A percentile compares a stretch with the other conserved stretches of the same genome.
Evolutionary conservation across 2,329 filamentous ascomycete genomes (phyloP).

Genomic region (Pezizomycotina sp.): DNA sequence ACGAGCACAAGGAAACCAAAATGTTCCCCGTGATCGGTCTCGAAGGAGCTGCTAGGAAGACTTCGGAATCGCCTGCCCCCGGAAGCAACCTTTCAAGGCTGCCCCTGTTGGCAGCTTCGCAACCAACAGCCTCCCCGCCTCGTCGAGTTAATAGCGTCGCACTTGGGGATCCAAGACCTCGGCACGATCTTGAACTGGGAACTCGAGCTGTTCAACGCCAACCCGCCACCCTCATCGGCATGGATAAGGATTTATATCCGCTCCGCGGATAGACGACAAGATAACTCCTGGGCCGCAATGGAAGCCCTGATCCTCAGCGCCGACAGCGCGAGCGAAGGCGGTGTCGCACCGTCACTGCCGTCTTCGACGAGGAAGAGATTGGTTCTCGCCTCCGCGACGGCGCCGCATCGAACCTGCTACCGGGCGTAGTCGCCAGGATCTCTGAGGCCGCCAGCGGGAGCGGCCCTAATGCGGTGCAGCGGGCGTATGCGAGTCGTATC

Average conservation of each 20-base stretch:
- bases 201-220: slow-evolving; percentile 87
- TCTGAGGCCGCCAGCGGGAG: slow-evolving; percentile 37
- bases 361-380: slow-evolving; percentile 96
- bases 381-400: slow-evolving; percentile 81
- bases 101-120: slow-evolving; percentile 7
- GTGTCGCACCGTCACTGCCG: slow-evolving; percentile 80
- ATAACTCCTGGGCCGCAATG: slow-evolving; percentile 88
- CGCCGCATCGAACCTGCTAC: slow-evolving; percentile 75
- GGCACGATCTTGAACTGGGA: slow-evolving; percentile 85
- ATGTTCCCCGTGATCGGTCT: slow-evolving; percentile 88
- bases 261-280: slow-evolving; percentile 91
- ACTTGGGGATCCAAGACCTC: slow-evolving; percentile 57
- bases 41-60: slow-evolving; percentile 33
- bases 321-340: slow-evolving; percentile 37
- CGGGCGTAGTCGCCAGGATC: slow-evolving; percentile 62
- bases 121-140: slow-evolving; percentile 57
- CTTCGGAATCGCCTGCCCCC: slow-evolving; percentile 20
- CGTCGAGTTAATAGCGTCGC: slow-evolving; percentile 61
- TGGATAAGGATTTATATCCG: slow-evolving; percentile 88
- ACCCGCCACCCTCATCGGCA: slow-evolving; percentile 63
- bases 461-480: slow-evolving; percentile 42
- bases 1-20: slow-evolving; percentile 86
- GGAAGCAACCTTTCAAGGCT: slow-evolving; percentile 23
- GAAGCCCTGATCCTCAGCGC: slow-evolving; percentile 60
- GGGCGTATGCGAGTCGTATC: slow-evolving; percentile 83